Base-by-base conservation (phyloP, 2,329 filamentous ascomycete species). In the Byssoonygena ceratinophila region DNA sequence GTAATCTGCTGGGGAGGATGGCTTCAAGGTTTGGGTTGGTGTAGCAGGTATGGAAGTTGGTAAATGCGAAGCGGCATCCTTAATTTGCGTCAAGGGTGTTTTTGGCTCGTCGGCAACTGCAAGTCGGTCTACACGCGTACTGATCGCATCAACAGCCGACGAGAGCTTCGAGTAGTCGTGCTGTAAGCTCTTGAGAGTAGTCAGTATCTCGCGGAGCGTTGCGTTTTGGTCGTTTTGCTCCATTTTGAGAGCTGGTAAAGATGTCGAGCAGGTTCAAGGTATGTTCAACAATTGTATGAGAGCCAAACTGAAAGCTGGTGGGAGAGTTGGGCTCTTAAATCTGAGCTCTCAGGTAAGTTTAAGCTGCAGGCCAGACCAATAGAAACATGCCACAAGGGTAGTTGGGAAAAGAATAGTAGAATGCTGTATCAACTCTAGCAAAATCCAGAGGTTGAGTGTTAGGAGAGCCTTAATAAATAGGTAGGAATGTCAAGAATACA, bases 111-210 rank as follows among this genome's bases (percentile, higher is more conserved):
- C 44, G 29, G 22, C 16, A 29, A 49, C n/a, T 29, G 46, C 25
- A 46, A 53, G 37, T 14, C 31, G 45, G 25, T 49, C 51, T 8
- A 53, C 37, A n/a, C 51, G 51, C n/a, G 29, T 31, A 31, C 45
- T 45, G 22, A 53, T 36, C 16, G 45, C 46, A 29, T 48, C 36
- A 12, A 53, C 29, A 23, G 44, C 25, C 1, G 46, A 36, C 1
- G 51, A 44, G 6, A 56, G 47, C 40, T 51, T 54, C 7, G 31
- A 46, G 14, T 56, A 51, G 23, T 52, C 54, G 51, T 46, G 34
- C 44, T 56, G 51, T 8, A 56, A 23, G 25, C 34, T 40, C 29
- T 54, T 54, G 46, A 56, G 40, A 20, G 51, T 41, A 12, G 41
- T 44, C 18, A 54, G n/a, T n/a, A 56, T 49, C 41, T 56, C 46